Evolutionary conservation across 805 yeast genomes (phyloP).

Genomic region (Wickerhamomyces tratensis): DNA sequence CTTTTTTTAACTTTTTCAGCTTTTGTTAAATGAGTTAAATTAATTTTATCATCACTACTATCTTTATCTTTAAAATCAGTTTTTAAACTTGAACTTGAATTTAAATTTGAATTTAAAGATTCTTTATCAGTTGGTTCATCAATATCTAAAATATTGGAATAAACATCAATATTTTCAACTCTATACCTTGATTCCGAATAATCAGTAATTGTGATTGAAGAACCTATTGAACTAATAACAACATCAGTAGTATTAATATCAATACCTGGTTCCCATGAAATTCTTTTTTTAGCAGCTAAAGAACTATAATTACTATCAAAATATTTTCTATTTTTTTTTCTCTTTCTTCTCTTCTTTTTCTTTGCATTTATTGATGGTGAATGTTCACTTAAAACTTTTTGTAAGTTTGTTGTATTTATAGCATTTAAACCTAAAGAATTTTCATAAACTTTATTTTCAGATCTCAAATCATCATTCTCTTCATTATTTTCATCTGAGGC

Average conservation of each 20-base stretch:
- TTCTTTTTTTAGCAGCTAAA: slow-evolving; percentile 25
- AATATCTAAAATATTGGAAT: slow-evolving; percentile 10
- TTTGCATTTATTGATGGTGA: neutral
- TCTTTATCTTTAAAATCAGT: no score
- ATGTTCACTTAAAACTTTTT: neutral
- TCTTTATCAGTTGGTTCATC: slow-evolving; percentile 1
- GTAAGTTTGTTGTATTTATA: no score
- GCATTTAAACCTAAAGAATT: no score
- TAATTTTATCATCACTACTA: no score
- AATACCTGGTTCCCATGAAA: slow-evolving; percentile 55
- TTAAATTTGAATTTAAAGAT: no score
- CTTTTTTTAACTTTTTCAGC: slow-evolving; percentile 6
- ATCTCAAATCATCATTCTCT: no score
- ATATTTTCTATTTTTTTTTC: slow-evolving; percentile 18
- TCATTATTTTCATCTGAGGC: no score
- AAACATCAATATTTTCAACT: slow-evolving; percentile 32
- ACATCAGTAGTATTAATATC: slow-evolving; percentile 42
- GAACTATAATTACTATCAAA: slow-evolving; percentile 26
- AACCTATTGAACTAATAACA: slow-evolving; percentile 40
- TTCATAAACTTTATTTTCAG: no score
- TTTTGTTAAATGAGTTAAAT: neutral
- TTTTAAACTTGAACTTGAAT: no score
- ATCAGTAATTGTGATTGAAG: slow-evolving; percentile 44
- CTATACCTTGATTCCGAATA: slow-evolving; percentile 34
- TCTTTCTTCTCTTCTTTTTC: slow-evolving; percentile 2